Evolutionary conservation across 179 eudicot genomes (phyloP).

Genomic region (Patellifolia procumbens): DNA sequence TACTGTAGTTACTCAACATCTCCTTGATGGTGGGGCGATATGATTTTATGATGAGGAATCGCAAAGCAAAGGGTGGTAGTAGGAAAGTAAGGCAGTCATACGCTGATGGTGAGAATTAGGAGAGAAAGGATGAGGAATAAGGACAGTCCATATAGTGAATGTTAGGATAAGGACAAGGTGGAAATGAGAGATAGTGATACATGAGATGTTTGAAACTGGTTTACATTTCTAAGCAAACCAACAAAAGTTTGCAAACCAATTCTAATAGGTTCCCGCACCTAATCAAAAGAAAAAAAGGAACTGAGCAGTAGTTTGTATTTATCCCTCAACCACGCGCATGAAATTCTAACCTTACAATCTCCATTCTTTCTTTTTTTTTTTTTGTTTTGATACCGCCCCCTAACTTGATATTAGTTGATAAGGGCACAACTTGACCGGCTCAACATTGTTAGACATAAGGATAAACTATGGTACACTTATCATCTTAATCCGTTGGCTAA

Average conservation of each 20-base stretch:
- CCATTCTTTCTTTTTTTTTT: too few species aligned
- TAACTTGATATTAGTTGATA: too few species aligned
- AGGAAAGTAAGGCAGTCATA: not conserved
- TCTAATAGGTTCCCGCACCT: not conserved
- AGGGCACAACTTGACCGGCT: not conserved
- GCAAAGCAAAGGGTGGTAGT: not conserved
- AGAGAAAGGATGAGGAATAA: not conserved
- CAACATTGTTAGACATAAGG: not conserved
- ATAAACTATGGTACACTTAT: not conserved
- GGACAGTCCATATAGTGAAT: not conserved
- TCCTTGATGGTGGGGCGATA: not conserved
- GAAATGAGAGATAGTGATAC: not conserved
- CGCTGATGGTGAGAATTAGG: not conserved
- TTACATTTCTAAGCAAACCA: not conserved
- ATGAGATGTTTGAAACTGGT: not conserved
- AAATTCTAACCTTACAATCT: too few species aligned
- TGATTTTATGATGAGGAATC: not conserved
- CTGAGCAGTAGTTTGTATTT: not conserved
- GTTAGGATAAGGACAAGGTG: not conserved
- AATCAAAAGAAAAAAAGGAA: not conserved
- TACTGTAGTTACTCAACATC: not conserved
- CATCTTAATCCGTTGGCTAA: not conserved
- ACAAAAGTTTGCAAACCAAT: too few species aligned
- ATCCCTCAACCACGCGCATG: too few species aligned
- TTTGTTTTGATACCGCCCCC: too few species aligned